phyloP scores from a whole-genome alignment of 495 filamentous ascomycete genomes.

The Margaritispora aquatica region DNA sequence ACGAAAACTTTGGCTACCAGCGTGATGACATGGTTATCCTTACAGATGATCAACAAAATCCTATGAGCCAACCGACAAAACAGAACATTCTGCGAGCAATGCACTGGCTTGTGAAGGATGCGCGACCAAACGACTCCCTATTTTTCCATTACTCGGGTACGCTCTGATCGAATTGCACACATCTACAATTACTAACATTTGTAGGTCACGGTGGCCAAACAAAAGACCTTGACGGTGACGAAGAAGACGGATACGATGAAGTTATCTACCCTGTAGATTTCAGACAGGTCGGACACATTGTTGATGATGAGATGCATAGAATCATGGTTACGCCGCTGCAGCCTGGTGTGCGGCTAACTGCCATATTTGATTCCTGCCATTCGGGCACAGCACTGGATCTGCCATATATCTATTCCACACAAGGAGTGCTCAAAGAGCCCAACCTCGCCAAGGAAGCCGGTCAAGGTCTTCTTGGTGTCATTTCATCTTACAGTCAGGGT shows the following conservation, averaged over 20 bases:
- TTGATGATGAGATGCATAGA: conserved; percentile 97
- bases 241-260: conserved; percentile 94
- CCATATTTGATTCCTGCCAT: conserved; percentile 99
- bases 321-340: conserved; percentile 86
- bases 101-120: conserved; percentile 98
- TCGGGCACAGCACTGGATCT: conserved; percentile 94
- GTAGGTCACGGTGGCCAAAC: conserved; percentile 94
- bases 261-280: conserved; percentile 98
- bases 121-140: conserved; percentile 86
- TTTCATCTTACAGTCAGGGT: conserved; percentile 83
- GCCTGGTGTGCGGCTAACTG: conserved; percentile 84
- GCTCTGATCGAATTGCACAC: too few relatives aligned
- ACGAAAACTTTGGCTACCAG: conserved; percentile 87
- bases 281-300: conserved; percentile 82
- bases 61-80: conserved; percentile 95
- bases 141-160: conserved; percentile 98
- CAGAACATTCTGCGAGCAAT: conserved; percentile 93
- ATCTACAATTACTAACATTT: conserved; percentile 5
- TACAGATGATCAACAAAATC: conserved; percentile 95
- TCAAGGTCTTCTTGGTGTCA: conserved; percentile 83
- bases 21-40: conserved; percentile 97
- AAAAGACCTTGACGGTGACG: conserved; percentile 90
- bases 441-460: conserved; percentile 97
- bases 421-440: conserved; percentile 94
- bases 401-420: conserved; percentile 94